Conservation (phyloP, 2,329 filamentous ascomycete species). For the Coniochaeta ligniaria region DNA sequence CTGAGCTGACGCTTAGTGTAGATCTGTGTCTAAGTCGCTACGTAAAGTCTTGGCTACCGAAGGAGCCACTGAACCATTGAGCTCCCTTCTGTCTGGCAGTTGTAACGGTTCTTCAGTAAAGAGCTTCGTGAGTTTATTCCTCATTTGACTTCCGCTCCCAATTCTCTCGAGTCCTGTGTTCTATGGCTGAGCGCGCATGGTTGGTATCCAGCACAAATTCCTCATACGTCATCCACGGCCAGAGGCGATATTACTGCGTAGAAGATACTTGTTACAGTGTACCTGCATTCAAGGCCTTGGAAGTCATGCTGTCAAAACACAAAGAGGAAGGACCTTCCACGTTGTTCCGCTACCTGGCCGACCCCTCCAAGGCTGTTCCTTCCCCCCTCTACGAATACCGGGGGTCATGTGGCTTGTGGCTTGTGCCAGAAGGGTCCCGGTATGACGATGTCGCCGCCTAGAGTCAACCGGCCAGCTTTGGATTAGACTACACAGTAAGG, state of each 20-base stretch:
- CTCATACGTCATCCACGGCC: not conserved
- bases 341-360: not conserved
- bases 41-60: no score
- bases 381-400: not conserved
- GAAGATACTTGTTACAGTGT: not conserved
- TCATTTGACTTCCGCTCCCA: no score
- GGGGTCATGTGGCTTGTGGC: not conserved
- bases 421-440: not conserved
- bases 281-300: not conserved
- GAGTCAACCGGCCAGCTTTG: not conserved
- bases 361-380: no score
- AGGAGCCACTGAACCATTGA: no score
- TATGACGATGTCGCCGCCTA: not conserved
- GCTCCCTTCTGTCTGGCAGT: no score
- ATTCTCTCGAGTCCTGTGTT: no score
- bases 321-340: not conserved
- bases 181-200: no score
- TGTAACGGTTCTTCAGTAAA: no score
- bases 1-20: not conserved
- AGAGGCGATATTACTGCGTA: not conserved
- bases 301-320: not conserved
- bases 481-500: no score
- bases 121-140: no score
- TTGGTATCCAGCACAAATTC: no score
- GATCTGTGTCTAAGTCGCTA: no score